Percentiles rank a stretch among this genome's conserved stretches.
Conservation (phyloP, 1,284 basidiomycete genomes). For the Ganoderma lucidum region DNA sequence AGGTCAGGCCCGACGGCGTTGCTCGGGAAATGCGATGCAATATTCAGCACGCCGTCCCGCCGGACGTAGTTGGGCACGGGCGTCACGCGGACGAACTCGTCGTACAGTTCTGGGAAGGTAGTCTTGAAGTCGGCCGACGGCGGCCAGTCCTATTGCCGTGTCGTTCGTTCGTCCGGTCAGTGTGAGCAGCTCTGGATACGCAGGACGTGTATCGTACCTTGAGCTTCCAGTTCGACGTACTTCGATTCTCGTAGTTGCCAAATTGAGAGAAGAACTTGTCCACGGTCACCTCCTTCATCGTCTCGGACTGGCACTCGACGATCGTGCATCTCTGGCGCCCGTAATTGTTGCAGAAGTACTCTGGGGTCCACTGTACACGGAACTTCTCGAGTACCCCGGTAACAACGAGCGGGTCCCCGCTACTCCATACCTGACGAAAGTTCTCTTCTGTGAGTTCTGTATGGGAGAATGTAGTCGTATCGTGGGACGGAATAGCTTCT, state of each 20-base stretch:
- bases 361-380: constrained; percentile 6
- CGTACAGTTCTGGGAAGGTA: constrained; percentile 78
- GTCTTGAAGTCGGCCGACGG: constrained; percentile 67
- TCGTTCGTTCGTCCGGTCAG: neutral
- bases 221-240: constrained; percentile 7
- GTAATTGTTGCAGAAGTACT: constrained; percentile 9
- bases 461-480: neutral
- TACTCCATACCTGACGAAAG: neutral
- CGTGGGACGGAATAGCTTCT: neutral
- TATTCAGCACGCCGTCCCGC: constrained; percentile 82
- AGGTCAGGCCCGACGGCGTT: constrained; percentile 85
- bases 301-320: constrained; percentile 10
- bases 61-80: constrained; percentile 86
- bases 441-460: constrained; percentile 2
- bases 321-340: neutral
- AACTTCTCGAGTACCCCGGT: neutral
- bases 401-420: constrained; percentile 7
- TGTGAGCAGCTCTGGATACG: neutral
- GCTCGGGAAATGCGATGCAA: constrained; percentile 82
- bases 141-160: constrained; percentile 15
- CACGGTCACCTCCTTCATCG: neutral
- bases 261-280: constrained; percentile 7
- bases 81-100: constrained; percentile 82
- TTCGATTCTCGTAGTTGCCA: constrained; percentile 7
- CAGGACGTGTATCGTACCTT: constrained; percentile 4